Conservation (phyloP, 2,329 filamentous ascomycete species). For the Atkinsonella texensis region DNA sequence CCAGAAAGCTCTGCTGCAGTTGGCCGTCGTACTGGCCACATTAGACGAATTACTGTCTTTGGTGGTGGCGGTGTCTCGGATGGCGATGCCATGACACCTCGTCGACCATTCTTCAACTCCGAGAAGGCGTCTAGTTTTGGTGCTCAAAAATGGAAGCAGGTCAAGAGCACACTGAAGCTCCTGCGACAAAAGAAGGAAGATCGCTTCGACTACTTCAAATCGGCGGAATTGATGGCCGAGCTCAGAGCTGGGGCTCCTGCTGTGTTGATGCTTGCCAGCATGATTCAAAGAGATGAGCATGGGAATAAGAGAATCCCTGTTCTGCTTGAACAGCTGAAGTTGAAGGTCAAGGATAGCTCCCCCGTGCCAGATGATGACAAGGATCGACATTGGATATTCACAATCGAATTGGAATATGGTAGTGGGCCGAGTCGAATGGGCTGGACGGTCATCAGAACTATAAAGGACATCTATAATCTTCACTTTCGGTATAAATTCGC, state of each 20-base stretch:
- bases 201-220: constrained; percentile 86
- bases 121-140: constrained; percentile 62
- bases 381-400: constrained; percentile 72
- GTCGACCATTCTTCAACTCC: constrained; percentile 44
- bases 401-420: constrained; percentile 89
- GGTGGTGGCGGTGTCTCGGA: constrained; percentile 54
- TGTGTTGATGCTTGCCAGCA: constrained; percentile 86
- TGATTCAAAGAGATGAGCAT: constrained; percentile 95
- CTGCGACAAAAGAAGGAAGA: constrained; percentile 76
- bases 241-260: constrained; percentile 85
- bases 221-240: constrained; percentile 91
- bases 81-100: constrained; percentile 44
- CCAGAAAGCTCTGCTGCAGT: constrained; percentile 34
- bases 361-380: constrained; percentile 51
- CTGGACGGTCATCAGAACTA: constrained; percentile 80
- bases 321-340: constrained; percentile 84
- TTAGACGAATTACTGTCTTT: constrained; percentile 54
- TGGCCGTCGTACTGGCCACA: constrained; percentile 46
- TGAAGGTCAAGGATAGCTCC: constrained; percentile 70
- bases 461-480: constrained; percentile 83
- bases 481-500: constrained; percentile 90
- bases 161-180: constrained; percentile 78
- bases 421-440: constrained; percentile 93
- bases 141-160: constrained; percentile 80
- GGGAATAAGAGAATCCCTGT: constrained; percentile 92